A percentile compares a stretch with the other conserved stretches of the same genome.
These are phyloP conservation scores for Erigeron canadensis DNA, from an alignment of 129 eudicot species.

Conservation along the genomic window DNA sequence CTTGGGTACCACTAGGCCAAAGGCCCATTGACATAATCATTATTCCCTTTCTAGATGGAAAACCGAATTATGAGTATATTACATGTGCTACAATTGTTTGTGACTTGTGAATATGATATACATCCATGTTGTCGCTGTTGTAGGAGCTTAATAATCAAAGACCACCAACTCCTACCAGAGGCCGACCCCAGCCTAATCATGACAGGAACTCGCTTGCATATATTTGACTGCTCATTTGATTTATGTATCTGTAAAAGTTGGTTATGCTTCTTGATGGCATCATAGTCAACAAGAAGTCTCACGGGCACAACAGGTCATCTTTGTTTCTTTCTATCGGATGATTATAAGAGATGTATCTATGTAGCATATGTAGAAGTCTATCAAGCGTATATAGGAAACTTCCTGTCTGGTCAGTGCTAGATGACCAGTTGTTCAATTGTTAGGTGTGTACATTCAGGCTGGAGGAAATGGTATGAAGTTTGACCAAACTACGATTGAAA, in stretches of 20 bases:
- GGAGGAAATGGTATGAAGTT: not conserved
- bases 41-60: not conserved
- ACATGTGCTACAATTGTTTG: not conserved
- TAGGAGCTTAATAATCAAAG: constrained; percentile 95
- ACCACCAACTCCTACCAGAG: constrained; percentile 97
- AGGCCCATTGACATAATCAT: too few relatives aligned
- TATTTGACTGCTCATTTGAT: constrained; percentile 40
- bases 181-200: constrained; percentile 80
- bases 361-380: not conserved
- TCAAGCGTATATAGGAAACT: not conserved
- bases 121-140: constrained; percentile 7
- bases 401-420: not conserved
- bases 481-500: not conserved
- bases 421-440: not conserved
- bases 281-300: not conserved
- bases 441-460: not conserved
- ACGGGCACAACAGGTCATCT: not conserved
- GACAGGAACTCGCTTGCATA: constrained; percentile 95
- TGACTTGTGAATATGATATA: constrained; percentile 5
- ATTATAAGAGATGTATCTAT: not conserved
- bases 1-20: too few relatives aligned
- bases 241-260: not conserved
- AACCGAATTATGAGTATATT: not conserved
- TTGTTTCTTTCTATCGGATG: not conserved
- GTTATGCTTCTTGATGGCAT: not conserved